phyloP scores from a whole-genome alignment of 2,329 filamentous ascomycete genomes.

The Penicillium sp. region DNA sequence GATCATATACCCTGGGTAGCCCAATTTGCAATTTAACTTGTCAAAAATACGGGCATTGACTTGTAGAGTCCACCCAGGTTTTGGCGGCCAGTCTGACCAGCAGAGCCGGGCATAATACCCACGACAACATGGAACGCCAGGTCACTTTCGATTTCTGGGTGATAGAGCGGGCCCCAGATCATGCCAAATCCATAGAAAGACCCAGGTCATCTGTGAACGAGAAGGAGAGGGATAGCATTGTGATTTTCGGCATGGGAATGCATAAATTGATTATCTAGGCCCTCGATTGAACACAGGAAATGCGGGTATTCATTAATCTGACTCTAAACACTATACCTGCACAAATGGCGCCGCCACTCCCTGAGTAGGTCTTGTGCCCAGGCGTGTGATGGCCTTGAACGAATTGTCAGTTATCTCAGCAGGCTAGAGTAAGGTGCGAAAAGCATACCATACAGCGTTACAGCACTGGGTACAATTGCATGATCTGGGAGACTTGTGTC shows the following conservation, averaged over 20 bases:
- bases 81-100: slow-evolving; percentile 15
- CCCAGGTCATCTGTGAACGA: slow-evolving; percentile 22
- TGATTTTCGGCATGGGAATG: neutral
- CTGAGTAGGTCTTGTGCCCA: slow-evolving; percentile 12
- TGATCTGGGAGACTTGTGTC: slow-evolving; percentile 17
- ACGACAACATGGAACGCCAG: slow-evolving; percentile 18
- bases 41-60: slow-evolving; percentile 15
- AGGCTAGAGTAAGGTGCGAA: too few species aligned
- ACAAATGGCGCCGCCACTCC: slow-evolving; percentile 11
- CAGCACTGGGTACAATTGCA: slow-evolving; percentile 14
- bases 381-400: slow-evolving; percentile 7
- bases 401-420: neutral
- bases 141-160: neutral
- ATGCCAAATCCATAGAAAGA: slow-evolving; percentile 19
- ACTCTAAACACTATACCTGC: slow-evolving; percentile 5
- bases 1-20: slow-evolving; percentile 13
- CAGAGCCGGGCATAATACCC: slow-evolving; percentile 15
- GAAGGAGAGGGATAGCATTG: slow-evolving; percentile 12
- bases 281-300: neutral
- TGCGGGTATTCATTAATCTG: slow-evolving; percentile 11
- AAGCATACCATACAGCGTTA: slow-evolving; percentile 5
- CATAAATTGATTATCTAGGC: slow-evolving; percentile 15
- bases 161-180: slow-evolving; percentile 6
- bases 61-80: slow-evolving; percentile 7
- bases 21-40: slow-evolving; percentile 10